Base-by-base conservation (phyloP, 768 basidiomycete species). In the Russula lepida region DNA sequence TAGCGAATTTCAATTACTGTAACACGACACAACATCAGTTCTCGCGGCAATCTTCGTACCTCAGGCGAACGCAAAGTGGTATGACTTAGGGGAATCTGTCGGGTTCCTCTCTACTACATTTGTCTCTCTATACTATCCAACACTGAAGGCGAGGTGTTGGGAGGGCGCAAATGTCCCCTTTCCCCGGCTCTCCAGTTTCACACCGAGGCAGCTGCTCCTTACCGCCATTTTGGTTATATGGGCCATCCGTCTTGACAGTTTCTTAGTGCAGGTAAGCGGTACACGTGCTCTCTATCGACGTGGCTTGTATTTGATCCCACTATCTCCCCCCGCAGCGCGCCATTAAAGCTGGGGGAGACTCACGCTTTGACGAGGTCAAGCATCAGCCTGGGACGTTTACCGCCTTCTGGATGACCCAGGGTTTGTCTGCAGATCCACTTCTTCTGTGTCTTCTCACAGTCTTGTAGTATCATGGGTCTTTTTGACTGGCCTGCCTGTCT, bases 31-130 rank as follows among this genome's bases (percentile, higher is more conserved):
- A 15, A 47, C 17, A 17, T 15, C 58, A 82, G 81, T 77, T 6
- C 78, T 81, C 54, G 88, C 85, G 0, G 57, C 78, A 5, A 72
- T 86, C 21, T 86, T 85, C 60, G 82, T 89, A 4, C 88, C 87
- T 2, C 79, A 77, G 60, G 76, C 83, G 43, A 80, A 81, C 54
- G 86, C 89, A 51, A 83, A 73, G 64, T 87, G 76, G 68, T 90
- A 82, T 64, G 87, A 90, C 68, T 71, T 89, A 1, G 76, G 80
- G 28, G 88, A 88, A 21, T 77, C 84, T 0, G 49, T 81, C 3
- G 88, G 88, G 3, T 90, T 86, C 74, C 69, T 88, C 15, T 78
- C 84, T 23, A 1, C 80, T 84, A 1, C 81, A 82, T 6, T 73
- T 79, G 13, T 86, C 84, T 25, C 71, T 87, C 50, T 50, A 19